Evolutionary conservation across 1,139 yeast species (phyloP).

Genomic region (Suhomyces yuchorum): DNA sequence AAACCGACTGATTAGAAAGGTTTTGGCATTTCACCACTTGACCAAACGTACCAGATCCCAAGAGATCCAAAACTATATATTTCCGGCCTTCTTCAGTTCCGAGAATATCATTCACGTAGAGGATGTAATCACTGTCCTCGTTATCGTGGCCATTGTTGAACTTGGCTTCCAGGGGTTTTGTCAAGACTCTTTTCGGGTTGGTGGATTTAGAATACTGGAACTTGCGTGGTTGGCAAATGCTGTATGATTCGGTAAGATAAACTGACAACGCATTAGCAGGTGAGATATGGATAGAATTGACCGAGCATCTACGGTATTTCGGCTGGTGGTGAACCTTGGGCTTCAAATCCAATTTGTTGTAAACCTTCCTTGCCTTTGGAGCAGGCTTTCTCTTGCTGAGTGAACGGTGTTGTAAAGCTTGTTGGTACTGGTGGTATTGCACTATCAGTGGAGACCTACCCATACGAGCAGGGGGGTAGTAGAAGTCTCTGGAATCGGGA

Average conservation of each 20-base stretch:
- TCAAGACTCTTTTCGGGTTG: conserved; percentile 88
- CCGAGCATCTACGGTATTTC: conserved; percentile 77
- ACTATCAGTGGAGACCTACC: conserved; percentile 41
- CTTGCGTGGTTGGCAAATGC: conserved; percentile 79
- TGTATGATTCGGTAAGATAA: conserved; percentile 75
- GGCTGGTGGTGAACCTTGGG: conserved; percentile 70
- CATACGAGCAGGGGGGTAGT: conserved; percentile 18
- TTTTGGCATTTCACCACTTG: conserved; percentile 98
- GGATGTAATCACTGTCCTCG: conserved; percentile 83
- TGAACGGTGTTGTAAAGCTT: conserved; percentile 30
- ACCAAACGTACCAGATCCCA: conserved; percentile 98
- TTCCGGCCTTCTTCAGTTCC: conserved; percentile 88
- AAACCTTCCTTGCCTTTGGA: conserved; percentile 42
- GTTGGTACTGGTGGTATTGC: conserved; percentile 43
- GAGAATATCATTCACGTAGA: conserved; percentile 90
- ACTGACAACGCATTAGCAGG: conserved; percentile 83
- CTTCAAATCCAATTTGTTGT: conserved; percentile 53
- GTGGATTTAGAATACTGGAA: conserved; percentile 83
- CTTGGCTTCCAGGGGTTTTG: conserved; percentile 88
- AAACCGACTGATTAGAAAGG: conserved; percentile 80
- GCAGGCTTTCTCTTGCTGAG: conserved; percentile 33
- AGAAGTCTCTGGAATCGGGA: conserved; percentile 11
- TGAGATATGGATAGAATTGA: conserved; percentile 77
- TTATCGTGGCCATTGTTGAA: conserved; percentile 86
- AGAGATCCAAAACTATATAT: conserved; percentile 82